Percentiles rank a stretch among this genome's conserved stretches.
Conservation (phyloP, 148 eudicot species). For the Talinum fruticosum region DNA sequence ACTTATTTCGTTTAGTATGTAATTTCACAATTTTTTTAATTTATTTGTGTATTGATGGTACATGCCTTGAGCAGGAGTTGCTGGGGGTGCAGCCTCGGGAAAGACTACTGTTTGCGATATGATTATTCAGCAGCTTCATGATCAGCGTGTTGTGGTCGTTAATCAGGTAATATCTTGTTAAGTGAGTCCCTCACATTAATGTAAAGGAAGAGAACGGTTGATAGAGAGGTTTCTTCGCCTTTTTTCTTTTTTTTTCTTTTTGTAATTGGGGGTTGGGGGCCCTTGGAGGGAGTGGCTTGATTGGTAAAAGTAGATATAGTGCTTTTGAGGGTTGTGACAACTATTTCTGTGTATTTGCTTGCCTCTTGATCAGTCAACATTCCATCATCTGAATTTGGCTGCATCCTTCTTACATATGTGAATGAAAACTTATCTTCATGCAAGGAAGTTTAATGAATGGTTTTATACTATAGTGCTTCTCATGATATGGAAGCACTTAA, state of each 20-base stretch:
- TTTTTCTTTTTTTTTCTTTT: background rate
- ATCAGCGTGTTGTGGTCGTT: conserved; percentile 97
- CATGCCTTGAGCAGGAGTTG: conserved; percentile 67
- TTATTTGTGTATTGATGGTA: background rate
- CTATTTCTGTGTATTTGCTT: background rate
- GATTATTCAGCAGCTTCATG: conserved; percentile 98
- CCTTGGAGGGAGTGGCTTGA: no score
- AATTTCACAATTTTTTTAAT: background rate
- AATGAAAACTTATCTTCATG: background rate
- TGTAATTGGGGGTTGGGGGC: background rate
- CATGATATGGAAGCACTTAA: background rate
- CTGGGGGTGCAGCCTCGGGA: conserved; percentile 99
- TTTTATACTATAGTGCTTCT: background rate
- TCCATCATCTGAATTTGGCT: background rate
- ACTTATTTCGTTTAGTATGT: background rate
- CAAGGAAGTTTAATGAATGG: background rate
- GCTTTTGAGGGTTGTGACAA: background rate
- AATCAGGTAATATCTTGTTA: conserved; percentile 63
- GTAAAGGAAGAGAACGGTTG: background rate
- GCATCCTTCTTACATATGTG: background rate
- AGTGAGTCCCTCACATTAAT: background rate
- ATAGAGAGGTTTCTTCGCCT: background rate
- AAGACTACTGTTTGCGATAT: conserved; percentile 97
- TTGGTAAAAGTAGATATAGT: background rate
- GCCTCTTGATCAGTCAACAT: background rate